Conservation (phyloP, 1,139 yeast genomes). For the Blastobotrys buckinghamii region DNA sequence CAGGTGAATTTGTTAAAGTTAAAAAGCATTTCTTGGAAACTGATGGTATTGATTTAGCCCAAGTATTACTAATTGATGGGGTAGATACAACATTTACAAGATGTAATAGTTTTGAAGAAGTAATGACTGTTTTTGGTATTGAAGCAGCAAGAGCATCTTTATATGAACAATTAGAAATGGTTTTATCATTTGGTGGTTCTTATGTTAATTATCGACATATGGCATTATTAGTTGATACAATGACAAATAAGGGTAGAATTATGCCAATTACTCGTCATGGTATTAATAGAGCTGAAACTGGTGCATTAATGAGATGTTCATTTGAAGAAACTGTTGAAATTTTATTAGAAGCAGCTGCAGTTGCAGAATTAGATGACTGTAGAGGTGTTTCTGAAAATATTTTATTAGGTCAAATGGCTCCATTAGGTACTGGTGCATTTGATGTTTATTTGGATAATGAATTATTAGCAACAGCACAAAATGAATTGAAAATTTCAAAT, state of each 20-base stretch:
- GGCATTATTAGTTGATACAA: slow-evolving; percentile 95
- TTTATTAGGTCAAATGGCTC: slow-evolving; percentile 97
- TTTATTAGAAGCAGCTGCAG: slow-evolving; percentile 94
- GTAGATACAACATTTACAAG: slow-evolving; percentile 87
- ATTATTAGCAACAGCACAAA: slow-evolving; percentile 64
- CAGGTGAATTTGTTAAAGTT: slow-evolving; percentile 82
- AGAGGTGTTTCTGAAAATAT: slow-evolving; percentile 98
- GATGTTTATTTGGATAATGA: slow-evolving; percentile 94
- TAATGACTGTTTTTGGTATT: slow-evolving; percentile 91
- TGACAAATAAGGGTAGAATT: slow-evolving; percentile 98
- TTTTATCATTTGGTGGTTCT: slow-evolving; percentile 98
- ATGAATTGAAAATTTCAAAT: slow-evolving; percentile 30
- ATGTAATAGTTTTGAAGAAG: slow-evolving; percentile 94
- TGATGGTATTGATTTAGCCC: slow-evolving; percentile 94
- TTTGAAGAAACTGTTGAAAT: slow-evolving; percentile 99
- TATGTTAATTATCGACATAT: slow-evolving; percentile 97
- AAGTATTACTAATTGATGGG: slow-evolving; percentile 92
- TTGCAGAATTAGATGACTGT: slow-evolving; percentile 96
- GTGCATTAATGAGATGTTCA: slow-evolving; percentile 98
- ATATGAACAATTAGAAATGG: slow-evolving; percentile 89
- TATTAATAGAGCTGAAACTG: slow-evolving; percentile 96
- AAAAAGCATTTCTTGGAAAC: slow-evolving; percentile 99
- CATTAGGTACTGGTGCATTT: slow-evolving; percentile 97
- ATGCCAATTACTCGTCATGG: slow-evolving; percentile 99
- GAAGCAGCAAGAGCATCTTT: slow-evolving; percentile 97